These are phyloP conservation scores for Alternaria dauci DNA, from an alignment of 2,329 filamentous ascomycete genomes.

Conservation along the genomic window DNA sequence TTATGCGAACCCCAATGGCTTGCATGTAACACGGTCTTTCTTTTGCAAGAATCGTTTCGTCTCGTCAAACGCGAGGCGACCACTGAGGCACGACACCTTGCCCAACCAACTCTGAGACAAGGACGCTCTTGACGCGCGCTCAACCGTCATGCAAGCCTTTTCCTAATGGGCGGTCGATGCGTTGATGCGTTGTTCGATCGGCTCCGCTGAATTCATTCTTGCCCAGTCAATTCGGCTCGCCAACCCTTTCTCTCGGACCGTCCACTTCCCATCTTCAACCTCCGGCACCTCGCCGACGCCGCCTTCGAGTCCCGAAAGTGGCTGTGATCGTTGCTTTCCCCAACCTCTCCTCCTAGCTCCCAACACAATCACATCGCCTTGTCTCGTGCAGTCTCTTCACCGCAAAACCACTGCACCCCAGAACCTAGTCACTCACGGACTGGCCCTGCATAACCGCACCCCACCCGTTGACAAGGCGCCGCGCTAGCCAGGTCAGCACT, in stretches of 20 bases:
- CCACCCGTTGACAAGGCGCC: constrained; percentile 11
- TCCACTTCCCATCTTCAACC: background rate
- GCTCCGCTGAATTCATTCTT: constrained; percentile 9
- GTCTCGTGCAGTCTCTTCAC: constrained; percentile 9
- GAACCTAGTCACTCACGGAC: constrained; percentile 8
- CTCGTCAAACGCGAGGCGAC: constrained; percentile 27
- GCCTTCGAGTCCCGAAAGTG: background rate
- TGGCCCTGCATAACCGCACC: constrained; percentile 17
- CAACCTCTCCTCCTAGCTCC: background rate
- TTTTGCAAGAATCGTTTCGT: constrained; percentile 27
- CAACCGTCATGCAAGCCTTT: constrained; percentile 21
- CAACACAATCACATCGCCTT: background rate
- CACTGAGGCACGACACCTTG: constrained; percentile 14
- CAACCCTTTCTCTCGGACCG: constrained; percentile 4
- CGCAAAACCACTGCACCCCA: constrained; percentile 13
- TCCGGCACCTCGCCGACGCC: background rate
- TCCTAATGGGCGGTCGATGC: constrained; percentile 11
- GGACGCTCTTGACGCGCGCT: background rate
- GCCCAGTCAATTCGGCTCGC: constrained; percentile 13
- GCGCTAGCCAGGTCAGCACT: constrained; percentile 10
- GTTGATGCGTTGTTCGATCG: constrained; percentile 22
- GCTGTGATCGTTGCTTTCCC: constrained; percentile 2
- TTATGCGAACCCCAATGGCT: constrained; percentile 30
- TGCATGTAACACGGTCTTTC: constrained; percentile 24
- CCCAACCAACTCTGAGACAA: background rate